These are phyloP conservation scores for Drechslerella coelobrocha DNA, from an alignment of 2,329 filamentous ascomycete genomes.

Conservation along the genomic window DNA sequence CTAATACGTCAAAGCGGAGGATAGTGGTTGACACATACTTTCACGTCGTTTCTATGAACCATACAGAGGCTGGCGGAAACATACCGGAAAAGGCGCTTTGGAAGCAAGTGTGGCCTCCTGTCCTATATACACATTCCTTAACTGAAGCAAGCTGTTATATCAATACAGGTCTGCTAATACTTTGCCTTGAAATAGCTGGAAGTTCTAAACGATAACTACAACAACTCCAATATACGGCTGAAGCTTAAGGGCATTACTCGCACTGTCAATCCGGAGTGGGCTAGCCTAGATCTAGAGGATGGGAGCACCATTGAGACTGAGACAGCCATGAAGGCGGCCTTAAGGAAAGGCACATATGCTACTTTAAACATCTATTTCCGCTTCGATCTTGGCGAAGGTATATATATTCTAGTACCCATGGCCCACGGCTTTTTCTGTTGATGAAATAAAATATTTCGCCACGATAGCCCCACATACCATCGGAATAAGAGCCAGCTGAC, in stretches of 20 bases:
- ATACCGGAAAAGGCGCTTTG: not conserved
- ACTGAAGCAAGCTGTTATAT: not conserved
- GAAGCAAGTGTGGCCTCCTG: not conserved
- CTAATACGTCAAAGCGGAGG: no score
- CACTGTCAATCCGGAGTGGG: not conserved
- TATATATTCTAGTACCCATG: no score
- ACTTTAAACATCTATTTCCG: conserved; percentile 5
- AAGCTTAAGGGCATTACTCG: not conserved
- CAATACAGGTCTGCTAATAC: not conserved
- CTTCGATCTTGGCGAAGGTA: no score
- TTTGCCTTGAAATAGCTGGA: not conserved
- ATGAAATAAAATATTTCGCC: no score
- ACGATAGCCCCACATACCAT: no score
- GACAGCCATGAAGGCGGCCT: not conserved
- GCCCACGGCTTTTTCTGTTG: not conserved
- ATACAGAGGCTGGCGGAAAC: not conserved
- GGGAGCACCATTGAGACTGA: not conserved
- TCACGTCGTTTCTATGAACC: not conserved
- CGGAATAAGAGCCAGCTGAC: no score
- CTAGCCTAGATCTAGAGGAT: not conserved
- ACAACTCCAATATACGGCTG: not conserved
- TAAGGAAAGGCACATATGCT: not conserved
- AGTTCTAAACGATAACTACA: not conserved
- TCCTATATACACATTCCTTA: not conserved
- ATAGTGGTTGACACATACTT: not conserved